Conservation (phyloP, 78 protist species). For the Dictyostelium firmibasis region DNA sequence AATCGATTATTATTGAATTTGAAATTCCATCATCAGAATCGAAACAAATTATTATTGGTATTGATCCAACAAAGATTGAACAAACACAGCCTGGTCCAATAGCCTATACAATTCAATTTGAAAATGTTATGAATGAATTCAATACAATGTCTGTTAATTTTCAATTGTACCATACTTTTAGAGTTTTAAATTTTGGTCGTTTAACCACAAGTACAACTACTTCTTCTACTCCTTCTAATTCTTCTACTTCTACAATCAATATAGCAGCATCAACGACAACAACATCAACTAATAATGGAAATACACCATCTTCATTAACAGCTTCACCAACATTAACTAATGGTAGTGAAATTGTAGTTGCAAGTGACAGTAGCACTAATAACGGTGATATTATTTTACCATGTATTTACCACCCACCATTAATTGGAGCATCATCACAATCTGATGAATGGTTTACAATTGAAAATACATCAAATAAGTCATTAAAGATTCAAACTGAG, state of each 20-base stretch:
- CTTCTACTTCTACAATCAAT: background rate
- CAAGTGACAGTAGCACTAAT: background rate
- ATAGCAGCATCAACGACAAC: background rate
- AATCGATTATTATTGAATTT: conserved; percentile 1
- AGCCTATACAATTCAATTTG: conserved; percentile 16
- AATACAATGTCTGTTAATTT: conserved; percentile 12
- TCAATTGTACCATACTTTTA: conserved; percentile 29
- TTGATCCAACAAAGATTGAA: conserved; percentile 70
- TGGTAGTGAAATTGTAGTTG: background rate
- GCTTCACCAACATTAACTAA: background rate
- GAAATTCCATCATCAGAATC: conserved; percentile 48
- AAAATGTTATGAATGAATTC: conserved; percentile 52
- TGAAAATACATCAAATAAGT: conserved; percentile 62
- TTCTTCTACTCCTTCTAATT: background rate
- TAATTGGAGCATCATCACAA: background rate
- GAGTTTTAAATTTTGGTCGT: conserved; percentile 58
- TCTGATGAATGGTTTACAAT: conserved; percentile 81
- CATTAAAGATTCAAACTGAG: conserved; percentile 58
- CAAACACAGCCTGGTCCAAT: conserved; percentile 37
- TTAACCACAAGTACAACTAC: background rate
- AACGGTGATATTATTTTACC: conserved; percentile 48
- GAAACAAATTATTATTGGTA: conserved; percentile 13
- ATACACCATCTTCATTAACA: background rate
- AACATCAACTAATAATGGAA: background rate
- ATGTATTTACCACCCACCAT: conserved; percentile 64